Base-by-base conservation (phyloP, 192 early-diverging fungal species). In the Paraglomus brasilianum region DNA sequence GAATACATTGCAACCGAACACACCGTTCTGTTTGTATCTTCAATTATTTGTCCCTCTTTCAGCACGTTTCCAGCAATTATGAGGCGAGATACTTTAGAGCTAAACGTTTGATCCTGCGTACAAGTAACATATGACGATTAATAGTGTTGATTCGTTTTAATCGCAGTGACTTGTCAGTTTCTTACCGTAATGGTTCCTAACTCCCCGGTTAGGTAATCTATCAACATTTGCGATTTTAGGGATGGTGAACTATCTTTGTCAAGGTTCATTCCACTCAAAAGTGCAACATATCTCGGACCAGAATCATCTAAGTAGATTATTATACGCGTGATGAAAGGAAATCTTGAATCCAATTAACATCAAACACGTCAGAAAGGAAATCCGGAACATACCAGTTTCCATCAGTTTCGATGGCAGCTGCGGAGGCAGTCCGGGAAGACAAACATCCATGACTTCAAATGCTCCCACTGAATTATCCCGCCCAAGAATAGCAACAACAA, bases 401-500 rank as follows among this genome's bases (percentile, higher is more conserved):
- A 75, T 60, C 30, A n/a, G 42, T 21, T 69, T 47, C 36, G 72
- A 56, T 17, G 70, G 64, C 11, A 68, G 60, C 72, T 92, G 92
- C 21, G 82, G 77, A 0, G 83, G 75, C 52, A 88, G 72, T 6
- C 84, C 82, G 4, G 94, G 83, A 77, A 83, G 92, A 75, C 91
- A 94, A 40, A 95, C 64, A 65, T 96, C 94, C 5, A 83, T 68
- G 4, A 93, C 92, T 61, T 95, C 88, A 75, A 98, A 98, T 30
- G 88, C 83, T 44, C 95, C 94, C 22, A 75, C 72, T 6, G 78
- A 52, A 50, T 84, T 90, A 78, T 97, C 93, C 42, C 70, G 75
- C 8, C 96, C 96, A 24, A 96, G 81, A 57, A 91, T 83, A 7
- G 85, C 93, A 24, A 90, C 81, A 7, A 98, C 80, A 11, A 89